A percentile compares a stretch with the other conserved stretches of the same genome.
Evolutionary conservation across 306 rosid genomes (phyloP).

Genomic region (Arachis stenosperma): DNA sequence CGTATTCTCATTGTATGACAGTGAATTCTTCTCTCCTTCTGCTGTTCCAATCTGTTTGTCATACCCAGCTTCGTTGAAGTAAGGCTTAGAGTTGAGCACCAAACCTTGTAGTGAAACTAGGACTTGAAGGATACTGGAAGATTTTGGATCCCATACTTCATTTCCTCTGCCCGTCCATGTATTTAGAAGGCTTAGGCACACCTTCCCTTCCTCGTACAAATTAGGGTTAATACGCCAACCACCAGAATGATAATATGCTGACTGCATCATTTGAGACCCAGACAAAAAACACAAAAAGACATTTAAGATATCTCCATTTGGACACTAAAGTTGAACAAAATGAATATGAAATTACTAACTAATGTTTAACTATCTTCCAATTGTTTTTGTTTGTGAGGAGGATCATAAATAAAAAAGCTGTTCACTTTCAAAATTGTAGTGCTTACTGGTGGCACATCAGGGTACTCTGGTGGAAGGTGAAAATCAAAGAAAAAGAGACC

Average conservation of each 20-base stretch:
- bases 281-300: conserved; percentile 38
- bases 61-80: conserved; percentile 98
- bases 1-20: conserved; percentile 94
- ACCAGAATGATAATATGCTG: conserved; percentile 98
- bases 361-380: conserved; percentile 11
- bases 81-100: conserved; percentile 94
- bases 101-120: conserved; percentile 97
- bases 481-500: conserved; percentile 98
- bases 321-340: conserved; percentile 35
- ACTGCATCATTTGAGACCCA: conserved; percentile 62
- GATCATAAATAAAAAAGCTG: conserved; percentile 6
- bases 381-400: not conserved
- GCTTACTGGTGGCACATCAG: conserved; percentile 97
- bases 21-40: conserved; percentile 96
- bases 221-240: conserved; percentile 99
- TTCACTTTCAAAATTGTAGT: conserved; percentile 35
- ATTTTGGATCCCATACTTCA: conserved; percentile 99
- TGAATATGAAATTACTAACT: conserved; percentile 14
- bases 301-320: conserved; percentile 19
- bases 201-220: conserved; percentile 98
- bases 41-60: conserved; percentile 97
- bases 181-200: conserved; percentile 97
- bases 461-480: conserved; percentile 96
- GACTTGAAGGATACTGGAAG: conserved; percentile 98
- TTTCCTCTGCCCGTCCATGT: conserved; percentile 99